Evolutionary conservation across 2,329 filamentous ascomycete genomes (phyloP).

Genomic region (Xylariomycetidae sp.): DNA sequence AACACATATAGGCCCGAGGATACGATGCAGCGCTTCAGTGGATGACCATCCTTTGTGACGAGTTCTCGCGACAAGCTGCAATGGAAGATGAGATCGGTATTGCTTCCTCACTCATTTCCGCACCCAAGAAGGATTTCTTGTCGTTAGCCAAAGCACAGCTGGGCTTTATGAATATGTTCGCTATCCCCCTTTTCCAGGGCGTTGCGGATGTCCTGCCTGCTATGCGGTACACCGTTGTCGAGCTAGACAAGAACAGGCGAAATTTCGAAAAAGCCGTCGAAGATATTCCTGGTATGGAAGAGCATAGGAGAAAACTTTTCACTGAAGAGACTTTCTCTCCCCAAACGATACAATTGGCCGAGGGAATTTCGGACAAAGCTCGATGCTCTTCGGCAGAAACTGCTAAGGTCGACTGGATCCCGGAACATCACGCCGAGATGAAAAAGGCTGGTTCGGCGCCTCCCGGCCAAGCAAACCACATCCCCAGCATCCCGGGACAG

Average conservation of each 20-base stretch:
- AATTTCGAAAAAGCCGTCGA: slow-evolving; percentile 67
- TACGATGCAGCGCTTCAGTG: slow-evolving; percentile 79
- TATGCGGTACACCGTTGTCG: slow-evolving; percentile 77
- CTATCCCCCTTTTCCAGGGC: slow-evolving; percentile 82
- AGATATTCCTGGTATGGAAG: slow-evolving; percentile 49
- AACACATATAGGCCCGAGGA: slow-evolving; percentile 61
- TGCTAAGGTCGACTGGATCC: slow-evolving; percentile 12
- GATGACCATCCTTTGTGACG: slow-evolving; percentile 91
- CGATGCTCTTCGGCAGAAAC: slow-evolving; percentile 13
- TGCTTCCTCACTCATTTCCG: slow-evolving; percentile 77
- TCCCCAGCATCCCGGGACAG: slow-evolving; percentile 27
- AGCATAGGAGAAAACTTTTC: slow-evolving; percentile 29
- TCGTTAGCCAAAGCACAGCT: slow-evolving; percentile 85
- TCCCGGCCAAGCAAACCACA: slow-evolving; percentile 22
- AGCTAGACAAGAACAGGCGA: slow-evolving; percentile 70
- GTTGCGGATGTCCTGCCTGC: slow-evolving; percentile 80
- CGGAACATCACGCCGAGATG: slow-evolving; percentile 20
- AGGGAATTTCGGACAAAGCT: slow-evolving; percentile 31
- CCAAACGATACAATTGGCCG: slow-evolving; percentile 29
- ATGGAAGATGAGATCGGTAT: slow-evolving; percentile 90
- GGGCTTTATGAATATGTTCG: slow-evolving; percentile 95
- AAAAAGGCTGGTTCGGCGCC: slow-evolving; percentile 18
- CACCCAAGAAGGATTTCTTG: slow-evolving; percentile 74
- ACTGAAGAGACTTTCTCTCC: slow-evolving; percentile 38
- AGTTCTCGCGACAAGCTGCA: slow-evolving; percentile 85